Conservation (phyloP, 2,329 filamentous ascomycete species). For the Fusarium concolor region DNA sequence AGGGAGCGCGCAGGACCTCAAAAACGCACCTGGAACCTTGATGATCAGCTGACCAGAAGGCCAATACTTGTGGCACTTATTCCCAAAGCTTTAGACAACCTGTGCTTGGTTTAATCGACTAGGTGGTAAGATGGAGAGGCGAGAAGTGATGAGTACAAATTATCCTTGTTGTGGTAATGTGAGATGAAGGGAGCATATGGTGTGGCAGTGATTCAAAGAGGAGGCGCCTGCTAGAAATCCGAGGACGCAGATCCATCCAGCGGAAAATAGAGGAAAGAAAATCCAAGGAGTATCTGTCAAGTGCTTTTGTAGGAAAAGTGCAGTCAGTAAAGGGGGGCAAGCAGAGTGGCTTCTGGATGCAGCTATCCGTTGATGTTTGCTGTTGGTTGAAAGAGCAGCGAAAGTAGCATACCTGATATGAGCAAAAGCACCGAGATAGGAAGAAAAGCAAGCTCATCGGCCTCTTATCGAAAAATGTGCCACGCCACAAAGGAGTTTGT, state of each 20-base stretch:
- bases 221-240: background rate
- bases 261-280: background rate
- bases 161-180: background rate
- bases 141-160: background rate
- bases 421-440: background rate
- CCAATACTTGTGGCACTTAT: background rate
- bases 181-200: background rate
- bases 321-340: background rate
- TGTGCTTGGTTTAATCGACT: background rate
- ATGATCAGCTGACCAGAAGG: background rate
- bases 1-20: background rate
- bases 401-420: background rate
- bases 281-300: background rate
- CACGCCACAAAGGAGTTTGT: background rate
- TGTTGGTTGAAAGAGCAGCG: background rate
- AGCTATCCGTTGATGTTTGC: slow-evolving; percentile 13
- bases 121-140: background rate
- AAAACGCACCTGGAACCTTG: background rate
- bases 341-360: background rate
- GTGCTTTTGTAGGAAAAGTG: background rate
- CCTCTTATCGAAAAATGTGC: background rate
- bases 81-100: background rate
- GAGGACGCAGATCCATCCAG: background rate
- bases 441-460: background rate
- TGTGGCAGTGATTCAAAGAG: slow-evolving; percentile 26